These are phyloP conservation scores for Kurtzmaniella quercitrusa DNA, from an alignment of 1,139 yeast species.

Conservation along the genomic window DNA sequence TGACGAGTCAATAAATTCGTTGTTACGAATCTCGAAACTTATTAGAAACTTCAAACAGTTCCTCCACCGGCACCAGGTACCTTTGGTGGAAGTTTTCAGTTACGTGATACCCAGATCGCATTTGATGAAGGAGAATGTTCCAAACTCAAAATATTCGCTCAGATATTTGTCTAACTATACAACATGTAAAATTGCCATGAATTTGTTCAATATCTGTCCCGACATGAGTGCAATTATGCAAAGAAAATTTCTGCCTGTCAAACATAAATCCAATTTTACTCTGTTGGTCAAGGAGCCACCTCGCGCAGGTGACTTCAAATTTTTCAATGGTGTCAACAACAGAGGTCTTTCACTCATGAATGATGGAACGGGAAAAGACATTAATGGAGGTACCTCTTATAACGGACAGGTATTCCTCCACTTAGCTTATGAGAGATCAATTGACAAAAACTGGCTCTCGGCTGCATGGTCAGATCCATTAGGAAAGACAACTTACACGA, in stretches of 20 bases:
- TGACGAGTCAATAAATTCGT: conserved; percentile 40
- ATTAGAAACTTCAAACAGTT: conserved; percentile 45
- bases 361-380: conserved; percentile 1
- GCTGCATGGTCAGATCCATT: conserved; percentile 90
- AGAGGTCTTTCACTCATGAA: conserved; percentile 9
- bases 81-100: conserved; percentile 45
- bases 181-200: conserved; percentile 50
- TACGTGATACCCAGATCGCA: conserved; percentile 56
- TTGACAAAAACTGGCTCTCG: conserved; percentile 78
- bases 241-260: conserved; percentile 4
- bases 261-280: conserved; percentile 15
- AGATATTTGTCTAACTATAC: conserved; percentile 47
- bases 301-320: conserved; percentile 49
- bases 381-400: conserved; percentile 11
- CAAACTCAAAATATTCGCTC: conserved; percentile 29
- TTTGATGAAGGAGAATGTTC: conserved; percentile 32
- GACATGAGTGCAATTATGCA: conserved; percentile 11
- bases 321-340: conserved; percentile 24
- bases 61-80: conserved; percentile 36
- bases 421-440: conserved; percentile 78
- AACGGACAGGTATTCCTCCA: conserved; percentile 76
- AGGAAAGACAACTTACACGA: conserved; percentile 61
- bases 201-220: conserved; percentile 62
- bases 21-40: conserved; percentile 44
- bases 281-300: conserved; percentile 47